phyloP scores from a whole-genome alignment of 495 filamentous ascomycete genomes.

The Parachaetomium inaequale region DNA sequence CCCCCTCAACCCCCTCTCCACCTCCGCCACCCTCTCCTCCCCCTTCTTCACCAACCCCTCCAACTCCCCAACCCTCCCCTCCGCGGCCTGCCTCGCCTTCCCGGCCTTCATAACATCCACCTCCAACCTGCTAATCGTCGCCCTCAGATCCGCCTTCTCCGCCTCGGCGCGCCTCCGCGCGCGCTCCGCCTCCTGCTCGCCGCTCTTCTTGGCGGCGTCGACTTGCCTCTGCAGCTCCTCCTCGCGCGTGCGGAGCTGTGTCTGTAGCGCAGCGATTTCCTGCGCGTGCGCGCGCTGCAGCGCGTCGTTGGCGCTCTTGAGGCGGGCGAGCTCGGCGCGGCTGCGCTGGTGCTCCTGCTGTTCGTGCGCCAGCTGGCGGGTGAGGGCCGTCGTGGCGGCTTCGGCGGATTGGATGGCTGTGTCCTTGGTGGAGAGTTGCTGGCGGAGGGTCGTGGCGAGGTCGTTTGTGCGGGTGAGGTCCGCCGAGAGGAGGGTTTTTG shows the following conservation, averaged over 20 bases:
- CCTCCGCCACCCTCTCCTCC: constrained; percentile 11
- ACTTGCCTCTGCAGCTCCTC: neutral
- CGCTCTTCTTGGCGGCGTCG: constrained; percentile 25
- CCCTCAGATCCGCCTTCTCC: constrained; percentile 60
- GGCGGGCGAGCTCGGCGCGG: constrained; percentile 63
- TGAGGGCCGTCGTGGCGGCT: constrained; percentile 56
- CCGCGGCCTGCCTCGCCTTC: constrained; percentile 45
- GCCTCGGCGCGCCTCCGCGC: constrained; percentile 46
- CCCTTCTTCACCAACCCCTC: constrained; percentile 7
- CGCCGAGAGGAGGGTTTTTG: constrained; percentile 61
- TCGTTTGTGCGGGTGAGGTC: constrained; percentile 64
- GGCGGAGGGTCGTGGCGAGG: constrained; percentile 64
- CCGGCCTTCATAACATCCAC: constrained; percentile 58
- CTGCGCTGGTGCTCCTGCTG: constrained; percentile 63
- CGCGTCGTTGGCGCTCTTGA: constrained; percentile 66
- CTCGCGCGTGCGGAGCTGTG: constrained; percentile 29
- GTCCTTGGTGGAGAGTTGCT: constrained; percentile 63
- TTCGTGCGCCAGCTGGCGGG: constrained; percentile 64
- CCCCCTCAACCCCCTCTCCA: constrained; percentile 7
- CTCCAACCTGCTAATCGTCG: constrained; percentile 56
- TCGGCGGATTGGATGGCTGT: constrained; percentile 63
- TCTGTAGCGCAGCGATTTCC: constrained; percentile 42
- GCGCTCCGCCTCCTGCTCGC: constrained; percentile 43
- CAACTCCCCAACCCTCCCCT: constrained; percentile 22
- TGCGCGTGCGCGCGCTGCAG: constrained; percentile 50